Conservation (phyloP, 768 basidiomycete genomes). For the Kwoniella sp. region DNA sequence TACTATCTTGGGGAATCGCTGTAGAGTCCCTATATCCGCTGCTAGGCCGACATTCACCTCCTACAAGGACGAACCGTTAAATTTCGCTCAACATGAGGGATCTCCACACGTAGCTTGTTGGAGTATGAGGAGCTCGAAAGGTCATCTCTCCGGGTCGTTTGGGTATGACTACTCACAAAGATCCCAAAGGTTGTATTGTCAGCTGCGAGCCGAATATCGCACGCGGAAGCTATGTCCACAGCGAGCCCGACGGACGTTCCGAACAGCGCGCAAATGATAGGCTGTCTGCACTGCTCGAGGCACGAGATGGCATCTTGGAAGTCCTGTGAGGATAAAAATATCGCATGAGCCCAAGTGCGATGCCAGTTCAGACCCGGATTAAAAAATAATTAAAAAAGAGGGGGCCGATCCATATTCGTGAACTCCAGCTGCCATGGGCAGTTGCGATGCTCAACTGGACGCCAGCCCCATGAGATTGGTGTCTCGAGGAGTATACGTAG, state of each 20-base stretch:
- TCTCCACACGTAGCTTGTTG: no score
- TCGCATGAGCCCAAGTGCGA: conserved; percentile 14
- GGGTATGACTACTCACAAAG: conserved; percentile 71
- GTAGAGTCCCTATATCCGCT: conserved; percentile 83
- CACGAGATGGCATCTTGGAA: conserved; percentile 75
- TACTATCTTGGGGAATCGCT: conserved; percentile 74
- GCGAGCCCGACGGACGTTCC: conserved; percentile 76
- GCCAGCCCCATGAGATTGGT: no score
- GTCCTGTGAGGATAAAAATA: conserved; percentile 48
- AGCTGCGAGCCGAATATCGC: conserved; percentile 74
- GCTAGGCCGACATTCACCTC: conserved; percentile 86
- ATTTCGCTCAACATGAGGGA: no score
- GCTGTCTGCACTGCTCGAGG: conserved; percentile 70
- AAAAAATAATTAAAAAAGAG: no score
- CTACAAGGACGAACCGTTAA: conserved; percentile 57
- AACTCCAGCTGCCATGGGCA: no score
- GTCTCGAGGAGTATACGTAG: no score
- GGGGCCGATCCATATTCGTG: no score
- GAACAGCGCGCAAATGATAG: conserved; percentile 80
- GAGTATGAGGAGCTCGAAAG: not conserved
- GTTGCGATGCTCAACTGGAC: no score
- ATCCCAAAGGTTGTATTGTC: conserved; percentile 68
- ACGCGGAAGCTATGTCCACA: conserved; percentile 72
- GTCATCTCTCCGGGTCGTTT: not conserved
- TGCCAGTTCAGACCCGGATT: no score